phyloP scores from a whole-genome alignment of 805 yeast genomes.

The Sugiyamaella qingdaonensis region DNA sequence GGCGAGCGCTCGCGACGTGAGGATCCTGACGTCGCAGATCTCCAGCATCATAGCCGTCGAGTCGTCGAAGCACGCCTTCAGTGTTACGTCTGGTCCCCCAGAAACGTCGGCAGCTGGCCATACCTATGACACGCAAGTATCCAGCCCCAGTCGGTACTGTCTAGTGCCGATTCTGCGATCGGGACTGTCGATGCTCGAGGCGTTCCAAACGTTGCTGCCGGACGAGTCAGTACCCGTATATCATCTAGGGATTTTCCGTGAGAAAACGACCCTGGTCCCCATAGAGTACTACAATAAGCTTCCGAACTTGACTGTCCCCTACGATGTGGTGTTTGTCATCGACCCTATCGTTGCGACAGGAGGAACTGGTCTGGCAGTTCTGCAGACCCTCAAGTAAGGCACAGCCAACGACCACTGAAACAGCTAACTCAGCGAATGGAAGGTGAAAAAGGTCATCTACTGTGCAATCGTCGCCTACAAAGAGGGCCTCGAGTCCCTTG shows the following conservation, averaged over 20 bases:
- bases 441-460: slow-evolving; percentile 28
- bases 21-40: slow-evolving; percentile 22
- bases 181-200: slow-evolving; percentile 31
- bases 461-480: slow-evolving; percentile 26
- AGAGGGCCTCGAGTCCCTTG: slow-evolving; percentile 23
- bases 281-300: slow-evolving; percentile 34
- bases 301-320: slow-evolving; percentile 21
- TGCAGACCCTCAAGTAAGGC: slow-evolving; percentile 26
- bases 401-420: background rate
- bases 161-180: slow-evolving; percentile 32
- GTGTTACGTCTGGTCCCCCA: slow-evolving; percentile 6
- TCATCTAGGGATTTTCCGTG: slow-evolving; percentile 33
- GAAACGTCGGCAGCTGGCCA: slow-evolving; percentile 14
- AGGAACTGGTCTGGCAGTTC: slow-evolving; percentile 33
- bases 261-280: slow-evolving; percentile 29
- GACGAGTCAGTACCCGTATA: slow-evolving; percentile 28
- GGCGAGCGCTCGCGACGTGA: slow-evolving; percentile 20
- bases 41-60: slow-evolving; percentile 29
- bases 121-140: slow-evolving; percentile 10
- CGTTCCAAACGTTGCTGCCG: slow-evolving; percentile 29
- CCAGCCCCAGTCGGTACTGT: slow-evolving; percentile 22
- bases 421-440: slow-evolving; percentile 27
- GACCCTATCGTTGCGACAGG: slow-evolving; percentile 37
- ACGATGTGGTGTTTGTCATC: slow-evolving; percentile 28
- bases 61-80: slow-evolving; percentile 21